Base-by-base conservation (phyloP, 108 stramenopile species). In the Skeletonema grethae region DNA sequence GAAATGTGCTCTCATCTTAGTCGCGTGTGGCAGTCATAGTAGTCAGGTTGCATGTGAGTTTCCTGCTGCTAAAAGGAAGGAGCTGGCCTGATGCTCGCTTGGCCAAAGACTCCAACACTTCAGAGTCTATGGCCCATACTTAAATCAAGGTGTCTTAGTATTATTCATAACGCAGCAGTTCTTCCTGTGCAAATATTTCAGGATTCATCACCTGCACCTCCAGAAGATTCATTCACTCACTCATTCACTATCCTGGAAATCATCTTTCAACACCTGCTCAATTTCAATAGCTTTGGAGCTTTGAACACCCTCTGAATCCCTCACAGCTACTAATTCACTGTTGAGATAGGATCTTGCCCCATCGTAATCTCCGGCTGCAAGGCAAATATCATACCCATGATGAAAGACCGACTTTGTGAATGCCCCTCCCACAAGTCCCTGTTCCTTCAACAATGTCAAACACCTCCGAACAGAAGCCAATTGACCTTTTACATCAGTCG, bases 391-490 rank as follows among this genome's bases (percentile, higher is more conserved):
- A 41, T 68, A 36, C 7, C 67, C 67, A 18, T 34, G 31, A 15
- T 68, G 67, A 35, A 36, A 53, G 2, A 68, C 36, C 67, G 67
- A 36, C 48, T 68, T 68, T 7, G 48, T 57, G 29, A 57, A 68
- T 13, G 48, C 67, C 20, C 67, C 67, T 25, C 48, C 29, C 15
- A 0, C 29, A 13, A 68, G 45, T 16, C 67, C 67, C 56, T 69
- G 67, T 31, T 32, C 30, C 16, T 69, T 57, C 67, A 69, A 57
- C 67, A 69, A 39, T 18, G 20, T 16, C n/a, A 69, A 30, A 12
- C 67, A 69, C 2, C 7, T 57, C 7, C 13, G 0, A 28, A 69
- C 36, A 9, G 67, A 57, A 9, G 28, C 56, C n/a, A 57, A 45
- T 30, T 45, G 46, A 55, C 48, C 67, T 20, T 25, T 9, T 18